These are phyloP conservation scores for Staphylotrichum longicolle DNA, from an alignment of 495 filamentous ascomycete genomes.

Conservation along the genomic window DNA sequence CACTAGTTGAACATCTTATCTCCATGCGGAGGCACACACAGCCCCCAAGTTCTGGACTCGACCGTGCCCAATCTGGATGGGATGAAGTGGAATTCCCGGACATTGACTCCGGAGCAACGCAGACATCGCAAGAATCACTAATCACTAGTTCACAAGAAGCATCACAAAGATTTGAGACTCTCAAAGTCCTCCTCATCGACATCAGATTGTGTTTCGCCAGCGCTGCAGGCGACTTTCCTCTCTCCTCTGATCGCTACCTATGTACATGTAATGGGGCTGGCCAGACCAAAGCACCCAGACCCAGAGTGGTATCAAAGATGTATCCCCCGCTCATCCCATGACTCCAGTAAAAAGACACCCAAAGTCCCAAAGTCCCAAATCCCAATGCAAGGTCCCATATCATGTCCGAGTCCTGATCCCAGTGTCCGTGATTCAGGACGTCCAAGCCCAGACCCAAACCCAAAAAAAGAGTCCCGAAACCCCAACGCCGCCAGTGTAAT, in stretches of 20 bases:
- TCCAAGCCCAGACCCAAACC: too few species aligned
- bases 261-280: neutral
- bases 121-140: neutral
- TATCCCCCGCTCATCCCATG: slow-evolving; percentile 6
- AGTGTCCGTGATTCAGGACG: too few species aligned
- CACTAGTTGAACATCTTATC: too few species aligned
- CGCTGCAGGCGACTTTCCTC: neutral
- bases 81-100: neutral
- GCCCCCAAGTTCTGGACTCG: too few species aligned
- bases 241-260: too few species aligned
- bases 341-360: slow-evolving; percentile 3
- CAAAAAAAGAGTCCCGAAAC: too few species aligned
- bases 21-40: too few species aligned
- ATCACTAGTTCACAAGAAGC: too few species aligned
- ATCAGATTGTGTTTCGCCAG: slow-evolving; percentile 6
- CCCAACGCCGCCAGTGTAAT: too few species aligned
- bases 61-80: neutral
- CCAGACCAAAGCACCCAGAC: neutral
- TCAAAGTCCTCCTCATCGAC: neutral
- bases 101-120: neutral
- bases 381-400: too few species aligned
- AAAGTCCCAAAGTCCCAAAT: too few species aligned
- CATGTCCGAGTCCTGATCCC: too few species aligned
- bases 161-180: neutral
- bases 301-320: slow-evolving; percentile 4